A percentile compares a stretch with the other conserved stretches of the same genome.
Conservation (phyloP, 1,284 basidiomycete genomes). For the Tilletia caries region DNA sequence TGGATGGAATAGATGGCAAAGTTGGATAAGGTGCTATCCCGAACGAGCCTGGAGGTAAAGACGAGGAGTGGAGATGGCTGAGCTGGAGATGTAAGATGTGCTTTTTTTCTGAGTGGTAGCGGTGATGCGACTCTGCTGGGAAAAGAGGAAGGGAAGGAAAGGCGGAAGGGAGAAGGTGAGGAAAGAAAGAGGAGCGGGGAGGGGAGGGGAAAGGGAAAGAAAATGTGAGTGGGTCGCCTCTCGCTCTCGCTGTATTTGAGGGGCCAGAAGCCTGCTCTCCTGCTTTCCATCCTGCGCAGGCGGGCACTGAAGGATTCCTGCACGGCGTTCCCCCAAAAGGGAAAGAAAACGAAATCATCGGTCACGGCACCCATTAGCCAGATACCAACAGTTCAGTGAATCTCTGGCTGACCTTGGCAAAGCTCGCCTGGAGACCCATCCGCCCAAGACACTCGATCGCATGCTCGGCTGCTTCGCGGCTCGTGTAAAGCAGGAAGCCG, state of each 20-base stretch:
- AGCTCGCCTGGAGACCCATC: constrained; percentile 34
- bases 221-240: too few species aligned
- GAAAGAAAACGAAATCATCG: not conserved
- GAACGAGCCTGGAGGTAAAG: too few species aligned
- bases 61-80: too few species aligned
- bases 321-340: not conserved
- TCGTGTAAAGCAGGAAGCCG: constrained; percentile 43
- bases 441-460: constrained; percentile 35
- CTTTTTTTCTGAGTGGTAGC: not conserved
- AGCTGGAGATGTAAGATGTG: not conserved
- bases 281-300: constrained; percentile 37
- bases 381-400: not conserved
- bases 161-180: not conserved
- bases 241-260: too few species aligned
- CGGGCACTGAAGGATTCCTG: constrained; percentile 39
- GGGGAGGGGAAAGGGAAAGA: not conserved
- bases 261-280: too few species aligned
- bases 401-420: constrained; percentile 29
- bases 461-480: constrained; percentile 29
- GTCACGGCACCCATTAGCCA: not conserved
- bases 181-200: not conserved
- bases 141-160: not conserved
- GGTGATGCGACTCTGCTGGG: not conserved
- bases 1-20: not conserved
- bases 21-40: too few species aligned